phyloP scores from a whole-genome alignment of 2,329 filamentous ascomycete species.

The Alternaria longipes region DNA sequence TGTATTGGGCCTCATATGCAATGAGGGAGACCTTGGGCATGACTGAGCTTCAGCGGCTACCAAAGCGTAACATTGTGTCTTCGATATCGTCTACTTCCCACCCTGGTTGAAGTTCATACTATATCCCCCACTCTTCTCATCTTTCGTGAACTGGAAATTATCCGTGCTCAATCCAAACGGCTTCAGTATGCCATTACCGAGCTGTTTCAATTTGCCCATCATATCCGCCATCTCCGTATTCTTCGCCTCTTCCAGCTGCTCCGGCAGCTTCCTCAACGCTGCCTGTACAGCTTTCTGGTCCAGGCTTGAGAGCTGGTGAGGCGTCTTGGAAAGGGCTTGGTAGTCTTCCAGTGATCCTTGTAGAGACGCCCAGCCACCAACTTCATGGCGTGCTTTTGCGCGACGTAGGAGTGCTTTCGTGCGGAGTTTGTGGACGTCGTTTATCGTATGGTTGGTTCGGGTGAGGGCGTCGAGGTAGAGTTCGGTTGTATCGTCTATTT shows the following conservation, averaged over 20 bases:
- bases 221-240: conserved; percentile 92
- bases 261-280: conserved; percentile 73
- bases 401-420: conserved; percentile 84
- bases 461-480: conserved; percentile 44
- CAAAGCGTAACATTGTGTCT: no score
- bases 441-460: conserved; percentile 43
- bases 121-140: conserved; percentile 88
- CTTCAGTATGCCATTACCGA: conserved; percentile 91
- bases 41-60: no score
- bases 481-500: conserved; percentile 61
- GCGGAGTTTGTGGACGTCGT: conserved; percentile 78
- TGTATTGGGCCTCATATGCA: no score
- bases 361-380: conserved; percentile 81
- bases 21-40: no score
- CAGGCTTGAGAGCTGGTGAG: conserved; percentile 66
- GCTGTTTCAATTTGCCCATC: conserved; percentile 94
- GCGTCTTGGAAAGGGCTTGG: conserved; percentile 67
- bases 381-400: conserved; percentile 74
- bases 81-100: conserved; percentile 3
- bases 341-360: conserved; percentile 85
- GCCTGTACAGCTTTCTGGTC: conserved; percentile 74
- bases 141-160: conserved; percentile 93
- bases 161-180: conserved; percentile 94
- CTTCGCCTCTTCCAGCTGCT: conserved; percentile 77
- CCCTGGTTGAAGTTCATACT: conserved; percentile 83